Percentiles rank a stretch among this genome's conserved stretches.
Conservation (phyloP, 2,329 filamentous ascomycete genomes). For the Hypoxylon sp. region DNA sequence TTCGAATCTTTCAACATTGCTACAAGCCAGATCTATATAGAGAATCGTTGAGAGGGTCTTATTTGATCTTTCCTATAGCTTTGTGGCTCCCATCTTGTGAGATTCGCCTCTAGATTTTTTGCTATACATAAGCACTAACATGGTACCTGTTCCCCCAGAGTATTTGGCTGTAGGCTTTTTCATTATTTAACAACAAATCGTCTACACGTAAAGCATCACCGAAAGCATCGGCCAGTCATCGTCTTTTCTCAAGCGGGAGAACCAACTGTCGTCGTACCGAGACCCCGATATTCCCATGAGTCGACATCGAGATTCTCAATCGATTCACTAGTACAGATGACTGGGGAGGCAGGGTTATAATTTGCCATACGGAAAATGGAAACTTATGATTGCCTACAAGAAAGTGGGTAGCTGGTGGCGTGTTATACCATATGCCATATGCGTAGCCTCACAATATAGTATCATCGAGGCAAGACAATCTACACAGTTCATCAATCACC, state of each 20-base stretch:
- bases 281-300: not conserved
- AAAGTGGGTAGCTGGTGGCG: too few relatives aligned
- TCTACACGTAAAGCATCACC: not conserved
- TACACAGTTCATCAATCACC: too few relatives aligned
- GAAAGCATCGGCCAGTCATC: not conserved
- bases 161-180: conserved; percentile 2
- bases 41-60: not conserved
- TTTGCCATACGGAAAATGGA: too few relatives aligned
- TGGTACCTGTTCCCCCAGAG: not conserved
- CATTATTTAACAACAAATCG: conserved; percentile 1
- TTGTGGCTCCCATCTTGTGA: conserved; percentile 10
- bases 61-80: not conserved
- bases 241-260: conserved; percentile 6
- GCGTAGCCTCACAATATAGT: too few relatives aligned
- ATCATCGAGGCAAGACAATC: too few relatives aligned
- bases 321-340: conserved; percentile 14
- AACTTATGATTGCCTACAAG: too few relatives aligned
- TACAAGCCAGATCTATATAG: not conserved
- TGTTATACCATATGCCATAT: too few relatives aligned
- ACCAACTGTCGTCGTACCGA: conserved; percentile 11
- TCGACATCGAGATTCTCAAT: conserved; percentile 5
- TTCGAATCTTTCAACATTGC: not conserved
- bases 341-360: not conserved
- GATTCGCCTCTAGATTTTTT: not conserved
- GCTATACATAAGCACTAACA: not conserved